Conservation (phyloP, 306 rosid genomes). For the Lablab purpureus region DNA sequence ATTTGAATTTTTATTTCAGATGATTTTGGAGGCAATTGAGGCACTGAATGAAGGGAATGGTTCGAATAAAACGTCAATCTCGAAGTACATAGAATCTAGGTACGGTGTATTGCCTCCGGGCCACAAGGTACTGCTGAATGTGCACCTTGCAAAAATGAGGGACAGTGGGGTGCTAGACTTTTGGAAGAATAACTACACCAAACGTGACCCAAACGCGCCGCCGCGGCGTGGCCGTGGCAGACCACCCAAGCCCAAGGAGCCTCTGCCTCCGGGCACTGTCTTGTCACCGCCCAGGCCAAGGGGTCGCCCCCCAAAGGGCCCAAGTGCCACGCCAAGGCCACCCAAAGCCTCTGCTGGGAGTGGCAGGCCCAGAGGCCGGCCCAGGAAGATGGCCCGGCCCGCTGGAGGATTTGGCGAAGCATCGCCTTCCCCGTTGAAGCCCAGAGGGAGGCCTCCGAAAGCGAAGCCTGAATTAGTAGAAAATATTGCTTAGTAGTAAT, state of each 20-base stretch:
- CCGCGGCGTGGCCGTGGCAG: slow-evolving; percentile 84
- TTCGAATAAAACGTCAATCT: slow-evolving; percentile 77
- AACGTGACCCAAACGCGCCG: slow-evolving; percentile 66
- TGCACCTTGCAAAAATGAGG: slow-evolving; percentile 74
- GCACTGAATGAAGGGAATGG: slow-evolving; percentile 64
- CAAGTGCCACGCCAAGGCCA: slow-evolving; percentile 54
- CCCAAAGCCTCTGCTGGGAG: slow-evolving; percentile 45
- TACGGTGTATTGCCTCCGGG: slow-evolving; percentile 76
- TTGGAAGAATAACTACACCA: slow-evolving; percentile 78
- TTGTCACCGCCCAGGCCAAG: slow-evolving; percentile 51
- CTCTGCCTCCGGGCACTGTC: neutral
- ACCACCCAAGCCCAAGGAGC: slow-evolving; percentile 65
- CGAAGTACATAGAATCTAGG: slow-evolving; percentile 77
- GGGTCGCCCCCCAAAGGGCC: slow-evolving; percentile 76
- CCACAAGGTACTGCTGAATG: slow-evolving; percentile 62
- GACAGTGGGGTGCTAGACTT: slow-evolving; percentile 67
- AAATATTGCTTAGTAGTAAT: slow-evolving; percentile 59
- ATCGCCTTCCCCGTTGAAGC: neutral
- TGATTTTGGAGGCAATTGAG: slow-evolving; percentile 75
- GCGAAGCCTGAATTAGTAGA: slow-evolving; percentile 57
- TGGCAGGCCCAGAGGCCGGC: slow-evolving; percentile 77
- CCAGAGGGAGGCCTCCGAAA: slow-evolving; percentile 69
- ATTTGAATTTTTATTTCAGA: slow-evolving; percentile 52
- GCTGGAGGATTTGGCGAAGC: slow-evolving; percentile 20
- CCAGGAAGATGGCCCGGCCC: slow-evolving; percentile 69